Conservation (phyloP, 345 rosid genomes). For the Salix udensis region DNA sequence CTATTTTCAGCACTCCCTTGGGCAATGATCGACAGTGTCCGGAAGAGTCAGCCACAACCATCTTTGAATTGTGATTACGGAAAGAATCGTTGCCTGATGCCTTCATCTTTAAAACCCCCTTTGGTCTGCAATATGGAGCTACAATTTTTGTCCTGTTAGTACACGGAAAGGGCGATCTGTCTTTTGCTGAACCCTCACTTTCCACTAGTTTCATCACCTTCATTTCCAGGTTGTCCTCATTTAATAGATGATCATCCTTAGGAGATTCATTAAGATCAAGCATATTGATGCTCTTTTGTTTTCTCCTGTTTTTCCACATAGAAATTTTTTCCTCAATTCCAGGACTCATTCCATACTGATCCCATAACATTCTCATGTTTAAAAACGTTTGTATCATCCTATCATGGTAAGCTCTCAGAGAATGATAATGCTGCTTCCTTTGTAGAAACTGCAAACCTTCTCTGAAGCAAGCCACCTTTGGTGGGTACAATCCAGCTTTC, state of each 20-base stretch:
- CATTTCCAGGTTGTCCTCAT: slow-evolving; percentile 27
- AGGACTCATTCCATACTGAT: slow-evolving; percentile 28
- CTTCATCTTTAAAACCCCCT: slow-evolving; percentile 42
- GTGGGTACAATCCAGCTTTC: slow-evolving; percentile 59
- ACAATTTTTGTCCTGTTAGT: slow-evolving; percentile 21
- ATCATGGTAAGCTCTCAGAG: slow-evolving; percentile 49
- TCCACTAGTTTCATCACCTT: slow-evolving; percentile 27
- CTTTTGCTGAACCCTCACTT: slow-evolving; percentile 19
- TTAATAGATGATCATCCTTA: slow-evolving; percentile 27
- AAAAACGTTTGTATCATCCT: slow-evolving; percentile 37
- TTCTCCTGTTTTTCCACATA: slow-evolving; percentile 45
- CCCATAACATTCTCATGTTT: slow-evolving; percentile 48
- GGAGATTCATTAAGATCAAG: slow-evolving; percentile 61
- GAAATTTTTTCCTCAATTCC: slow-evolving; percentile 36
- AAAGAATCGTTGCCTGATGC: slow-evolving; percentile 22
- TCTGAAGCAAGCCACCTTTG: slow-evolving; percentile 41
- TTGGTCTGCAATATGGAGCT: slow-evolving; percentile 31
- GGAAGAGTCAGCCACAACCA: slow-evolving; percentile 12
- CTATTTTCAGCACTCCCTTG: slow-evolving; percentile 58
- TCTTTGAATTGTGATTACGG: slow-evolving; percentile 28
- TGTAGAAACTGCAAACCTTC: slow-evolving; percentile 40
- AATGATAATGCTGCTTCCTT: slow-evolving; percentile 43
- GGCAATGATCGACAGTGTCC: slow-evolving; percentile 35
- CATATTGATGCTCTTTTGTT: slow-evolving; percentile 29
- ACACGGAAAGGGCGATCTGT: slow-evolving; percentile 17